Evolutionary conservation across 202 grass and related monocot species (phyloP), one percentile per base, ranked within the genome.

Genomic region (Panicum hallii): DNA sequence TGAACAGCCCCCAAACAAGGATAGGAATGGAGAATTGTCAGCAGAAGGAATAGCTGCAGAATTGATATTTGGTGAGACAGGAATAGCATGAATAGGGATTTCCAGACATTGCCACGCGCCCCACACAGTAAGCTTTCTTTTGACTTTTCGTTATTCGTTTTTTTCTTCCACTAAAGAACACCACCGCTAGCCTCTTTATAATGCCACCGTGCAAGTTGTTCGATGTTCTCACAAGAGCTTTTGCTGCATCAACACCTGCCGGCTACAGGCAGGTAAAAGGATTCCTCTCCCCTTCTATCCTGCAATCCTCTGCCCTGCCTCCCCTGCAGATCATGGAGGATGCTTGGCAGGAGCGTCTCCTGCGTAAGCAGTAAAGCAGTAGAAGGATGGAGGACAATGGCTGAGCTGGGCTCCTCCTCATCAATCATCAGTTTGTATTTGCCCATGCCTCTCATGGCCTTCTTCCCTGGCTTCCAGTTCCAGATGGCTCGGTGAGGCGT

Each of bases 301-400:
- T 69, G 63, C 34, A 66, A 68, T 50, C 66, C 30, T 69, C 70
- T 69, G 23, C 49, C 40, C 47, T 38, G 36, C 36, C 36, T 38
- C 36, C 26, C 28, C 28, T 20, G 32, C 71, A 70, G 85, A 70
- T 87, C 79, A 87, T 87, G 85, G 63, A 70, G 63, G 53, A 10
- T 1, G 63, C 63, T 53, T 87, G 85, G 79, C 85, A 77, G 79
- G 85, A 82, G 53, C 32, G 57, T 76, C 71, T 87, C 54, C 44
- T 43, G 43, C 62, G 8, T 42, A 60, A 61, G 50, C 40, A 68
- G 61, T 23, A 14, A 40, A 20, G 65, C 23, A 14, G 78, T 56
- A 43, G n/a, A 82, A 50, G 85, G 79, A 77, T 62, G 85, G 79
- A 82, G 78, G 34, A 49, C 42, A 82, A 60, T 60, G 63, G 63